Evolutionary conservation across 2,329 filamentous ascomycete genomes (phyloP), one percentile per base, ranked within the genome.

Genomic region (Epichloe typhina): DNA sequence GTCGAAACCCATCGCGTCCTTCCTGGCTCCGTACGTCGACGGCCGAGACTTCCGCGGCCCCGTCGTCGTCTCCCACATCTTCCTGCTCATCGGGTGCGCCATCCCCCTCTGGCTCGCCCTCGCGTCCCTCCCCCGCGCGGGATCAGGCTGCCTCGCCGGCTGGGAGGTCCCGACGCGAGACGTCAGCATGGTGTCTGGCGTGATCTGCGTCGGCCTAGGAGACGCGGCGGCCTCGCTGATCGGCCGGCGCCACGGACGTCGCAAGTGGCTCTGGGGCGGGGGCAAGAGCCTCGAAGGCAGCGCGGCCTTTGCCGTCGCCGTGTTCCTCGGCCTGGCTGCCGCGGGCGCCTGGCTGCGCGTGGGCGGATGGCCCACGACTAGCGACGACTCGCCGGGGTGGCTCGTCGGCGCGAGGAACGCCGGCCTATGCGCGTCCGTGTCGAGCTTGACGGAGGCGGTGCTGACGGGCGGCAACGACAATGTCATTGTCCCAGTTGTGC

Each of bases 401-500:
- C 11, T 63, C 26, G 53, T 44, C 6, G 58, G 61, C 40, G 72
- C 82, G 57, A 80, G 82, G 4, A 93, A 91, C 62, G 81, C 84
- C 11, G 71, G 74, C 4, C 62, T 86, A 46, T 94, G 89, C 56
- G 89, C 86, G 6, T 76, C 77, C 41, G 79, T 89, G 52, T 88
- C 90, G 31, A 96, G 90, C 66, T 74, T 96, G 58, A 95, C 93
- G 49, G 93, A 98, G 71, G 90, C 93, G 26, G 91, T 96, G 45
- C 71, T 98, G 56, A 97, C 93, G 13, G 93, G 93, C 2, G 93
- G 91, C 33, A 98, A 98, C 67, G 93, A 98, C 73, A 98, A 98
- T 72, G 93, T 98, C 17, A 84, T 97, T 56, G 91, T 97, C 56
- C 93, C 93, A 4, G 81, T 98, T 52, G 82, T 95, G 47, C 69